Percentiles rank a stretch among this genome's conserved stretches.
phyloP scores from a whole-genome alignment of 768 basidiomycete genomes.

The Inosperma sp. region DNA sequence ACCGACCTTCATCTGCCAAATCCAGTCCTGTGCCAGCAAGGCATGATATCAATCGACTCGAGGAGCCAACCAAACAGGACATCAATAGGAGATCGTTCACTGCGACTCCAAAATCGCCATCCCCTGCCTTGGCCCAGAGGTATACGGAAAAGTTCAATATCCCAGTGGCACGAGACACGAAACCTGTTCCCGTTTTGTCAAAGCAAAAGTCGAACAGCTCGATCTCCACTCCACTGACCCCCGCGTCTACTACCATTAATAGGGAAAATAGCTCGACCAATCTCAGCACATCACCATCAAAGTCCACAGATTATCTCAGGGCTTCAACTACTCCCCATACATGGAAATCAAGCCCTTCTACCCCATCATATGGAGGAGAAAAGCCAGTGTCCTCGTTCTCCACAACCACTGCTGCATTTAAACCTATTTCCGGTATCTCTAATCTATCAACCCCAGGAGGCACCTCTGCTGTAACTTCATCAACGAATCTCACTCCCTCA shows the following conservation, averaged over 20 bases:
- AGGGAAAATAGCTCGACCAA: neutral
- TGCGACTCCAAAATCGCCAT: slow-evolving; percentile 1
- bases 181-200: neutral
- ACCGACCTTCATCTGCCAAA: slow-evolving; percentile 18
- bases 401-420: neutral
- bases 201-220: slow-evolving; percentile 7
- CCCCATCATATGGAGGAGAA: slow-evolving; percentile 16
- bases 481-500: no score
- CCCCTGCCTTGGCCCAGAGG: neutral
- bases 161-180: neutral
- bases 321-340: slow-evolving; percentile 1
- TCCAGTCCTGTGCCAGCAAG: slow-evolving; percentile 6
- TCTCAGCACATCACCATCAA: neutral
- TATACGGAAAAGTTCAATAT: neutral
- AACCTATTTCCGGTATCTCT: neutral
- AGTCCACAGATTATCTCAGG: neutral
- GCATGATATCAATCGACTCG: slow-evolving; percentile 4
- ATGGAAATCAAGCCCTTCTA: slow-evolving; percentile 10
- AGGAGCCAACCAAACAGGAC: neutral
- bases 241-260: neutral
- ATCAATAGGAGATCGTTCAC: slow-evolving; percentile 9
- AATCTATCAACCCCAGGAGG: no score
- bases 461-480: no score
- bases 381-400: neutral
- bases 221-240: neutral